Percentiles rank a stretch among this genome's conserved stretches.
Conservation (phyloP, 2,329 filamentous ascomycete genomes). For the Dactylellina sp. region DNA sequence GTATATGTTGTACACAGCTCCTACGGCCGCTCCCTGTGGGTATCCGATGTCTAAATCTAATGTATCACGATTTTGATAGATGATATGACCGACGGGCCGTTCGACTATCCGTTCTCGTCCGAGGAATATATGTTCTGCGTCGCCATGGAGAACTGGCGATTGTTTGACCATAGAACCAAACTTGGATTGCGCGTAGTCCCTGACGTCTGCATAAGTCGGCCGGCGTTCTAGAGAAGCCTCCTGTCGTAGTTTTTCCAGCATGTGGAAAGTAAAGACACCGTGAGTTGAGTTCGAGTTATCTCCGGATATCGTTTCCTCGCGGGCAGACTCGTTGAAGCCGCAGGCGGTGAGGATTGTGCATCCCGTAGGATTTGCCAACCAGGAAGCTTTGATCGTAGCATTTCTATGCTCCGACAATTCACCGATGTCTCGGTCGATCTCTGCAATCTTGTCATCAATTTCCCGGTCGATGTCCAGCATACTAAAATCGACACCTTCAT, state of each 20-base stretch:
- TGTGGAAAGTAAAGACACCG: conserved; percentile 31
- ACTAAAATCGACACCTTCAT: not conserved
- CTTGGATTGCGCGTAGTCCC: conserved; percentile 11
- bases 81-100: conserved; percentile 21
- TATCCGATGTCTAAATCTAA: conserved; percentile 46
- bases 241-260: conserved; percentile 15
- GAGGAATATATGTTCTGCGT: conserved; percentile 40
- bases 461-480: not conserved
- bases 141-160: conserved; percentile 38
- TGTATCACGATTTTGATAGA: not conserved
- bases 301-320: conserved; percentile 13
- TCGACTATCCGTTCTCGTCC: conserved; percentile 38
- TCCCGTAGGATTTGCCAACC: conserved; percentile 33
- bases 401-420: conserved; percentile 4
- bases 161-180: conserved; percentile 6
- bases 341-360: conserved; percentile 49
- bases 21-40: conserved; percentile 27
- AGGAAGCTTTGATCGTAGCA: conserved; percentile 13
- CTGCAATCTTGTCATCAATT: not conserved
- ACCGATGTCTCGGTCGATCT: not conserved
- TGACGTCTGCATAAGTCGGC: conserved; percentile 20
- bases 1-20: conserved; percentile 27
- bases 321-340: conserved; percentile 28
- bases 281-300: not conserved
- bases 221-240: not conserved